Percentiles rank a stretch among this genome's conserved stretches.
These are phyloP conservation scores for Ophiostoma ips DNA, from an alignment of 2,329 filamentous ascomycete species.

Conservation along the genomic window DNA sequence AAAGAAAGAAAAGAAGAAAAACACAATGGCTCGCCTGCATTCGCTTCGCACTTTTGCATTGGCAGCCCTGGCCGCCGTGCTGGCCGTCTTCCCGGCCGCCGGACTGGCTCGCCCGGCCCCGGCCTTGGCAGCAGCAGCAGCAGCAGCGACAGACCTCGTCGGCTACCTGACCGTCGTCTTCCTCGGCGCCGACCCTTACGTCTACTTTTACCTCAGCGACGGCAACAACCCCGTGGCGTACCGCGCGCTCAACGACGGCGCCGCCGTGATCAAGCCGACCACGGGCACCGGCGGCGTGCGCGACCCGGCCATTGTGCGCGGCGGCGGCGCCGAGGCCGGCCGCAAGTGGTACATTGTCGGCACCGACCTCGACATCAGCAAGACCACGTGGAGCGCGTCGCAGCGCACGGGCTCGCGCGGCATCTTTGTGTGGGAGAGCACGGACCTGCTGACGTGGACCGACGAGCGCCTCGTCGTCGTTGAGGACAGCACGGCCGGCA, in stretches of 20 bases:
- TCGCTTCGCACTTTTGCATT: background rate
- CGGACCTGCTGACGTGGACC: constrained; percentile 35
- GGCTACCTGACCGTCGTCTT: constrained; percentile 42
- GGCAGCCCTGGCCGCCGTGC: background rate
- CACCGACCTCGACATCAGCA: constrained; percentile 38
- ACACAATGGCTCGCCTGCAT: too few species aligned
- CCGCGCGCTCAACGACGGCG: constrained; percentile 33
- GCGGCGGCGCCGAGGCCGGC: constrained; percentile 30
- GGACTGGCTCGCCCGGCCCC: constrained; percentile 15
- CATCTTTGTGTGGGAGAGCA: constrained; percentile 42
- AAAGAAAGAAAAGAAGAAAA: too few species aligned
- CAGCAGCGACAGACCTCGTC: constrained; percentile 25
- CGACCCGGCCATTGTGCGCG: constrained; percentile 35
- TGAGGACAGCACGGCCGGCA: constrained; percentile 38
- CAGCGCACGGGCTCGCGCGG: constrained; percentile 35
- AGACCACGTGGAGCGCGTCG: constrained; percentile 38
- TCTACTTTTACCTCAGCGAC: constrained; percentile 40
- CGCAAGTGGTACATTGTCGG: constrained; percentile 42
- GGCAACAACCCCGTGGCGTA: constrained; percentile 36
- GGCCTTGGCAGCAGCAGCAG: too few species aligned
- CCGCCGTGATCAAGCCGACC: constrained; percentile 33
- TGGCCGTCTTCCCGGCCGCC: background rate
- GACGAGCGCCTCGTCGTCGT: constrained; percentile 34
- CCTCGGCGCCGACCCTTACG: constrained; percentile 36
- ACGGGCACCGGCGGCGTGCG: constrained; percentile 38